phyloP scores from a whole-genome alignment of 208 protist genomes.

The Trypanosoma scelopori region DNA sequence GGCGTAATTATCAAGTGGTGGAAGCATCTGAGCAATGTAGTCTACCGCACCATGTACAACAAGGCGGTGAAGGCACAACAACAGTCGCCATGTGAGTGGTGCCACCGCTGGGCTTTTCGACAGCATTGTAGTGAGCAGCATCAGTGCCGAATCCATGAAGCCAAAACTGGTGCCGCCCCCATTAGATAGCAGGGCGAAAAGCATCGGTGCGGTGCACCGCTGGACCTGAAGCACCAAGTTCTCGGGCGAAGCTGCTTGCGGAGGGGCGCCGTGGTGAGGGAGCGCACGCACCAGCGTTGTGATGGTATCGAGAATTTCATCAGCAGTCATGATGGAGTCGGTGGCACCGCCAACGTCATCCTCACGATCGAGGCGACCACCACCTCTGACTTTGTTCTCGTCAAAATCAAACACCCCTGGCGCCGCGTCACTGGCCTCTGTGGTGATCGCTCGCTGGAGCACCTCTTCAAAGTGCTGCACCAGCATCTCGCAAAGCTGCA shows the following conservation, averaged over 20 bases:
- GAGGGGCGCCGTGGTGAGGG: slow-evolving; percentile 32
- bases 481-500: slow-evolving; percentile 80
- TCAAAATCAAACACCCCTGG: slow-evolving; percentile 1
- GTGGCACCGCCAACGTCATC: slow-evolving; percentile 47
- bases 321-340: slow-evolving; percentile 70
- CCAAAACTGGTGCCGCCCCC: slow-evolving; percentile 70
- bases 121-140: slow-evolving; percentile 82
- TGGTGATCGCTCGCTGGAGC: slow-evolving; percentile 38
- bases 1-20: slow-evolving; percentile 91
- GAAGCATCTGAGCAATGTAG: slow-evolving; percentile 86
- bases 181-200: slow-evolving; percentile 69
- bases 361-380: slow-evolving; percentile 14
- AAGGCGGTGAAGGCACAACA: slow-evolving; percentile 68
- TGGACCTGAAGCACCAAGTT: slow-evolving; percentile 72
- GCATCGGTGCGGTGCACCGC: slow-evolving; percentile 57
- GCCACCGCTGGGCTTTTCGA: slow-evolving; percentile 73
- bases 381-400: slow-evolving; percentile 5
- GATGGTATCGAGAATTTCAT: slow-evolving; percentile 85
- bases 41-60: slow-evolving; percentile 71
- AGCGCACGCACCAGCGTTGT: slow-evolving; percentile 71
- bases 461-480: slow-evolving; percentile 75
- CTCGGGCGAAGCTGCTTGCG: slow-evolving; percentile 11
- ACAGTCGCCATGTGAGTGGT: slow-evolving; percentile 57
- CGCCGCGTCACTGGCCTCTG: slow-evolving; percentile 8
- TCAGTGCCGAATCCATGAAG: slow-evolving; percentile 85